Conservation (phyloP, 371 early-diverging fungal species). For the Mortierella sp. region DNA sequence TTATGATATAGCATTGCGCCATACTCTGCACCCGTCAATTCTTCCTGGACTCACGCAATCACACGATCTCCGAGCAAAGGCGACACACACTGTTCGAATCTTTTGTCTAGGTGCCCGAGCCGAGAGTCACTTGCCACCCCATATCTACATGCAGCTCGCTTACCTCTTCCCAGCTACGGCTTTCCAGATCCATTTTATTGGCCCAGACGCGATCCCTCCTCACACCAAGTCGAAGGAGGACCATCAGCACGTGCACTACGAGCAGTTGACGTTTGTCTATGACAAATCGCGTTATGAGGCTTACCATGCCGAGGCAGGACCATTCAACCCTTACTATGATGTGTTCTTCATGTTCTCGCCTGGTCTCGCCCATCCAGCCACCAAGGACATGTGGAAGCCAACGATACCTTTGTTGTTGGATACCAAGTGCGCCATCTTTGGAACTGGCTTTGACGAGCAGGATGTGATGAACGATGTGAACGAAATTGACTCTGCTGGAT, state of each 20-base stretch:
- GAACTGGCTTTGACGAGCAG: constrained; percentile 79
- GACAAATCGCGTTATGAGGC: constrained; percentile 49
- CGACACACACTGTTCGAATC: constrained; percentile 73
- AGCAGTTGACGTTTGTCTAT: constrained; percentile 46
- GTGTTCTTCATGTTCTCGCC: constrained; percentile 87
- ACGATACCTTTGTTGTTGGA: constrained; percentile 75
- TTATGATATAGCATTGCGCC: constrained; percentile 67
- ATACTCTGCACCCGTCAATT: constrained; percentile 67
- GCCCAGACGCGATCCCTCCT: constrained; percentile 82
- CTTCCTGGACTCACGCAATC: constrained; percentile 57
- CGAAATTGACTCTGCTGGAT: constrained; percentile 50
- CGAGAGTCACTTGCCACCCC: constrained; percentile 81
- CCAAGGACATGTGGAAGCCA: constrained; percentile 78
- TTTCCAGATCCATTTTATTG: constrained; percentile 85
- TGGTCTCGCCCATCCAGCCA: constrained; percentile 74
- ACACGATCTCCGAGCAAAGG: constrained; percentile 57
- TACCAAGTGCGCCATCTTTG: constrained; percentile 85
- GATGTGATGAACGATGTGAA: constrained; percentile 74
- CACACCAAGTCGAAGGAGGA: constrained; percentile 39
- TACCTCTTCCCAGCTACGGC: constrained; percentile 82
- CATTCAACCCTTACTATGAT: constrained; percentile 86
- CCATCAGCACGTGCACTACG: constrained; percentile 46
- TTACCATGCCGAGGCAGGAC: constrained; percentile 55
- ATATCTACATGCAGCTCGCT: constrained; percentile 81
- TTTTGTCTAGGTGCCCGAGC: constrained; percentile 84